Base-by-base conservation (phyloP, 176 grass and related monocot genomes). In the Triticum urartu region DNA sequence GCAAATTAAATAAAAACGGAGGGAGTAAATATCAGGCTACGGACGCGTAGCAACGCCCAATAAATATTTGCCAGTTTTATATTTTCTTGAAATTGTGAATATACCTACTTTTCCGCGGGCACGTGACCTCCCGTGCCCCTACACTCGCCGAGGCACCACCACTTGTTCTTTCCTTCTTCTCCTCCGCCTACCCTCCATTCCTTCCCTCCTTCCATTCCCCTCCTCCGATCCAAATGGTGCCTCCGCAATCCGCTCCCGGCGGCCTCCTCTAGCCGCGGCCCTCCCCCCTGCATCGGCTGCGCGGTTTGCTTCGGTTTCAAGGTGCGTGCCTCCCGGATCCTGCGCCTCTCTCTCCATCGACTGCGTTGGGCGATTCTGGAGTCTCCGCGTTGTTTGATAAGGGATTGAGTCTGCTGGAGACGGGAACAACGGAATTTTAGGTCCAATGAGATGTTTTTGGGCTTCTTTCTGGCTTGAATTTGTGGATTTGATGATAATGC, bases 111-210 rank as follows among this genome's bases (percentile, higher is more conserved):
- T 66, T 77, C 17, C 64, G 75, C 67, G 68, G n/a, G 81, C 86
- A 87, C 70, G 86, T 82, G 86, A 87, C 17, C 14, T 75, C 59
- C 56, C 77, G 39, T 72, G 48, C 28, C 56, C 58, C 58, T 8
- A 22, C 79, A 72, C 89, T 52, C 70, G 83, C 34, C 82, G 28
- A 42, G 64, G 73, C 89, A 87, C 75, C 59, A 87, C 75, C 80
- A 79, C 89, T 84, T 83, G 80, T 87, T 90, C 79, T 59, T 86
- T 86, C 84, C 84, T 72, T 64, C 84, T 72, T 64, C 11, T 10
- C 50, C 50, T 10, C 50, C 50, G 30, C 63, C 21, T 35, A 50
- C 43, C 28, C 11, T 66, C 79, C 62, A 33, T 81, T 50, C 45
- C 43, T 24, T 69, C 30, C 40, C 38, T 79, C 77, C n/a, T 32